These are phyloP conservation scores for Torulaspora quercuum DNA, from an alignment of 805 yeast species.

Conservation along the genomic window DNA sequence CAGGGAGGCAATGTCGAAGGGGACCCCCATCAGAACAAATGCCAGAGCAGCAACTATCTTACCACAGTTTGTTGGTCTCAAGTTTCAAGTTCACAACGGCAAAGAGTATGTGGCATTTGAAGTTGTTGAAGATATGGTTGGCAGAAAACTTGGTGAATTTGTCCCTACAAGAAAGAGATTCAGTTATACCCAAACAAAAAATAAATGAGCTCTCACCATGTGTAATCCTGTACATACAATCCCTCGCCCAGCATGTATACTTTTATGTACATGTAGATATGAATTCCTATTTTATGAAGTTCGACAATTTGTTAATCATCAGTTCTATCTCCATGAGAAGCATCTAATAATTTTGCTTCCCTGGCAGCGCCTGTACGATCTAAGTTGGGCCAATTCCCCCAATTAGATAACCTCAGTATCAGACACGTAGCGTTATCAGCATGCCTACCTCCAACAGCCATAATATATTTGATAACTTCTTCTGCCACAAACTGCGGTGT, in stretches of 20 bases:
- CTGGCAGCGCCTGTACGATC: constrained; percentile 83
- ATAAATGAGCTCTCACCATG: constrained; percentile 34
- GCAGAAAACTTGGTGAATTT: constrained; percentile 90
- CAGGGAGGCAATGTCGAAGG: constrained; percentile 73
- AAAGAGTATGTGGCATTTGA: constrained; percentile 86
- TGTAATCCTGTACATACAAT: constrained; percentile 11
- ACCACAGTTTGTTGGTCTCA: constrained; percentile 93
- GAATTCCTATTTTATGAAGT: constrained; percentile 8
- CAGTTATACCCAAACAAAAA: constrained; percentile 75
- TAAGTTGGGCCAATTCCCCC: constrained; percentile 88
- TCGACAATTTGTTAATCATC: constrained; percentile 11
- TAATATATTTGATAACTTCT: constrained; percentile 79
- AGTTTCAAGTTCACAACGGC: constrained; percentile 94
- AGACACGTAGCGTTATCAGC: constrained; percentile 95
- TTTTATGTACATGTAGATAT: constrained; percentile 9
- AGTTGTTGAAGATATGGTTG: constrained; percentile 94
- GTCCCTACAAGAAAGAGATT: constrained; percentile 91
- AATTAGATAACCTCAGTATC: constrained; percentile 74
- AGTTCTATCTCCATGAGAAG: constrained; percentile 18
- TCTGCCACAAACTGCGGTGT: constrained; percentile 83
- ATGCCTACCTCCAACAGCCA: constrained; percentile 68
- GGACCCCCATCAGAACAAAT: constrained; percentile 89
- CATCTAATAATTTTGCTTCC: constrained; percentile 54
- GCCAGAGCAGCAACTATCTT: constrained; percentile 92
- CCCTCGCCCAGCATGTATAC: background rate